Conservation (phyloP, 306 rosid genomes). For the Elaeagnus macrophylla region DNA sequence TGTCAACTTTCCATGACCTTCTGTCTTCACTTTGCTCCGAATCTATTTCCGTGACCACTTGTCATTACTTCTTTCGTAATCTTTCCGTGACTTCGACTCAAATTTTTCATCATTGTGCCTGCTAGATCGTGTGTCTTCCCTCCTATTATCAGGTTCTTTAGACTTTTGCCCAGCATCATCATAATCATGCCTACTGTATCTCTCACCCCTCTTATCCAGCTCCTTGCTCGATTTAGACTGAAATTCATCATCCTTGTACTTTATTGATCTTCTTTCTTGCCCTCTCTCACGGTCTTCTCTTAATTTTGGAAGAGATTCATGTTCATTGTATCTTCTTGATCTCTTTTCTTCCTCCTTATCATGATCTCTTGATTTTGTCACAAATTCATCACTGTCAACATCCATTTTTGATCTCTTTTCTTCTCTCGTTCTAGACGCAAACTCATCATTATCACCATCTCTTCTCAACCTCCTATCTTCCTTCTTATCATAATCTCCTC, state of each 20-base stretch:
- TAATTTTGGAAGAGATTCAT: slow-evolving; percentile 38
- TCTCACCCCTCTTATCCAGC: slow-evolving; percentile 32
- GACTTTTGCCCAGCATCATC: slow-evolving; percentile 30
- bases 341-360: slow-evolving; percentile 39
- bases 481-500: slow-evolving; percentile 21
- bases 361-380: slow-evolving; percentile 28
- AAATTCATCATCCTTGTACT: slow-evolving; percentile 14
- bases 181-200: slow-evolving; percentile 30
- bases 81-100: slow-evolving; percentile 28
- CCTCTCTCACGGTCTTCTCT: slow-evolving; percentile 44
- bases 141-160: slow-evolving; percentile 20
- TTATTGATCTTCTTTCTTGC: slow-evolving; percentile 37
- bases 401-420: slow-evolving; percentile 34
- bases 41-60: slow-evolving; percentile 8
- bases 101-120: slow-evolving; percentile 25
- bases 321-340: slow-evolving; percentile 21
- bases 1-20: slow-evolving; percentile 1
- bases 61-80: slow-evolving; percentile 30
- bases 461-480: slow-evolving; percentile 41
- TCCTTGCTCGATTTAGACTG: slow-evolving; percentile 8
- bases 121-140: slow-evolving; percentile 36
- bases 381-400: slow-evolving; percentile 28
- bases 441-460: slow-evolving; percentile 26
- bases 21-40: no score
- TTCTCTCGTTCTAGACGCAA: slow-evolving; percentile 35